These are phyloP conservation scores for Cubamyces lactineus DNA, from an alignment of 768 basidiomycete genomes.

Conservation along the genomic window DNA sequence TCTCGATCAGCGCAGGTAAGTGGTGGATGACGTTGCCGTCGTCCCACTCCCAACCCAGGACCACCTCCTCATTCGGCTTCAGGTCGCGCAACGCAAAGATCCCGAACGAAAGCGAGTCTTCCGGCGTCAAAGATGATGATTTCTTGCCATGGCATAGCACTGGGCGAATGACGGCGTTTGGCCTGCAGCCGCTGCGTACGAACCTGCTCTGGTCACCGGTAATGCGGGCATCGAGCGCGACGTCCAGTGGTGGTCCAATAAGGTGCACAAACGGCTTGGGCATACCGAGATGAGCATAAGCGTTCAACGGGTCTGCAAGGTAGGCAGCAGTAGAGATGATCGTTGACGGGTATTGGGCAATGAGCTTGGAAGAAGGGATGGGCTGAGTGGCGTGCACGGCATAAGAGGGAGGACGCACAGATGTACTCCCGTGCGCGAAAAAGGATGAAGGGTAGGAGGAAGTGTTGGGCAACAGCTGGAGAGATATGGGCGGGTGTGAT, in stretches of 20 bases:
- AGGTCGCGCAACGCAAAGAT: constrained; percentile 81
- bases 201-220: constrained; percentile 67
- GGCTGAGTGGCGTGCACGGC: constrained; percentile 65
- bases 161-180: constrained; percentile 50
- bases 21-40: constrained; percentile 85
- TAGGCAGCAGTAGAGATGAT: constrained; percentile 72
- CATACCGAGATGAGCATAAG: constrained; percentile 81
- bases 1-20: constrained; percentile 67
- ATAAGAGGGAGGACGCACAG: constrained; percentile 60
- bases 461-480: constrained; percentile 38
- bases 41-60: constrained; percentile 97
- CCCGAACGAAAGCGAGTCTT: constrained; percentile 63
- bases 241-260: constrained; percentile 72
- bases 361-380: constrained; percentile 55
- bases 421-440: constrained; percentile 38
- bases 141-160: constrained; percentile 40
- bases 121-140: constrained; percentile 21
- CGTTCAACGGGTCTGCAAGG: constrained; percentile 79
- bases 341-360: constrained; percentile 65
- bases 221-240: constrained; percentile 80
- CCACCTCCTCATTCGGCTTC: constrained; percentile 79
- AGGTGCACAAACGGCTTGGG: constrained; percentile 85
- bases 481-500: constrained; percentile 32
- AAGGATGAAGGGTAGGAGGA: constrained; percentile 38
- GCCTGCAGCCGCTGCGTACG: constrained; percentile 61